Conservation (phyloP, 208 protist genomes). For the Crithidia mellificae region DNA sequence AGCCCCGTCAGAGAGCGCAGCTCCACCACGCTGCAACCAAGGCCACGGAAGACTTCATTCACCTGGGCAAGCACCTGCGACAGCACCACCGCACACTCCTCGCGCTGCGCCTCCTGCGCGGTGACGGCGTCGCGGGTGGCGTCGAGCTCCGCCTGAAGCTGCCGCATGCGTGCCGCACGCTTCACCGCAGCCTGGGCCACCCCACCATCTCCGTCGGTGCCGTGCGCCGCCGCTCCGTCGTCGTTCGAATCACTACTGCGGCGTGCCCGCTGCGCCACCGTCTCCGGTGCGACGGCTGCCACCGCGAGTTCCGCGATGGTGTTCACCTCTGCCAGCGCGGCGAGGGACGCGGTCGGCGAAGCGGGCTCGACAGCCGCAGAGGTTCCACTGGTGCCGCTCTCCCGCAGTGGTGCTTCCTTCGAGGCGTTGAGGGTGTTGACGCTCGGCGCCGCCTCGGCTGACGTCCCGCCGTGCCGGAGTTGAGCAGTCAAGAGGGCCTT, state of each 20-base stretch:
- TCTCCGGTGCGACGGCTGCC: neutral
- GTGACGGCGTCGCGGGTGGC: conserved; percentile 20
- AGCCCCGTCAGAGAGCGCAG: conserved; percentile 35
- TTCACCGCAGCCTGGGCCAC: neutral
- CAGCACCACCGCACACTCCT: conserved; percentile 27
- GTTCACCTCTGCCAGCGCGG: conserved; percentile 11
- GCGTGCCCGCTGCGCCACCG: neutral
- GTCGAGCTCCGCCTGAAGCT: conserved; percentile 33
- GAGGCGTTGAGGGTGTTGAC: neutral
- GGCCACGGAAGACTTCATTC: conserved; percentile 41
- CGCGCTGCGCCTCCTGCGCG: conserved; percentile 35
- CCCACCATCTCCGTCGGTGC: neutral
- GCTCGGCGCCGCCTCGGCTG: neutral
- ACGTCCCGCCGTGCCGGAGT: neutral
- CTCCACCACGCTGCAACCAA: conserved; percentile 45
- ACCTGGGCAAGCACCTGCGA: conserved; percentile 38
- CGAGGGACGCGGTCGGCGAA: conserved; percentile 11
- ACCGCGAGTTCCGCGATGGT: conserved; percentile 12
- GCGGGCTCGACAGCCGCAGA: neutral
- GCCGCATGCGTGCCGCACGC: conserved; percentile 5
- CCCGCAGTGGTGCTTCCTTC: neutral
- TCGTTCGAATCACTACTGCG: neutral
- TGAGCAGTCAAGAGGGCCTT: conserved; percentile 27
- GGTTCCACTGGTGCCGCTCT: neutral
- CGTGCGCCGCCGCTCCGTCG: neutral